Percentiles rank a stretch among this genome's conserved stretches.
Evolutionary conservation across 73 alveolate genomes (phyloP).

Genomic region (Effrenium voratum): DNA sequence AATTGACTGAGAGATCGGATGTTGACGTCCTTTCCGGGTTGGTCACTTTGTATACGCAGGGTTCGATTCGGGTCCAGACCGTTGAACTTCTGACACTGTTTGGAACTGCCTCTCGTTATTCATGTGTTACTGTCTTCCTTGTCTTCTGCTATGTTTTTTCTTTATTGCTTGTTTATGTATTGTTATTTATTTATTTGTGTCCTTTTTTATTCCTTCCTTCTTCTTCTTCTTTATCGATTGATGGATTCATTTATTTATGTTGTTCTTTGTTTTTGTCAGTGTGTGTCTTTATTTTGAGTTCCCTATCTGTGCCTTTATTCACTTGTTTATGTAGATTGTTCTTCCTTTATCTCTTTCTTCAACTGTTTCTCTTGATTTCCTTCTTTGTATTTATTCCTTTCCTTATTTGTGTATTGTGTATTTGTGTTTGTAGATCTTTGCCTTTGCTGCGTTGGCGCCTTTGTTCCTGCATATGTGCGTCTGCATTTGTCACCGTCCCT

Average conservation of each 20-base stretch:
- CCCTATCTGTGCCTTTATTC: background rate
- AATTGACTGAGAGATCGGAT: no score
- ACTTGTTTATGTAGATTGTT: background rate
- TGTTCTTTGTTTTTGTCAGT: no score
- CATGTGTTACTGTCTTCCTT: background rate
- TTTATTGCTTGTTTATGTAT: no score
- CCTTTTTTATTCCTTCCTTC: background rate
- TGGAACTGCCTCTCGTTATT: background rate
- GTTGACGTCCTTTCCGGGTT: no score
- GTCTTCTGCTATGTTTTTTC: background rate
- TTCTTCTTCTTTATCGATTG: no score
- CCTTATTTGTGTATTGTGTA: background rate
- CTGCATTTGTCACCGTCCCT: background rate
- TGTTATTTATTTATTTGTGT: no score
- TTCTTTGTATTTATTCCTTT: background rate
- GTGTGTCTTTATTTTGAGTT: background rate
- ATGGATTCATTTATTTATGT: no score
- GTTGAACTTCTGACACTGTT: no score
- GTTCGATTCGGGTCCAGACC: no score
- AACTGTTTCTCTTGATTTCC: background rate
- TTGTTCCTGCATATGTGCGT: background rate
- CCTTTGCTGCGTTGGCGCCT: background rate
- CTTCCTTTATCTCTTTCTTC: background rate
- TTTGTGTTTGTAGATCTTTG: no score
- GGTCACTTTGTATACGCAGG: no score